Base-by-base conservation (phyloP, 2,329 filamentous ascomycete genomes). In the Herpotrichia juniperi region DNA sequence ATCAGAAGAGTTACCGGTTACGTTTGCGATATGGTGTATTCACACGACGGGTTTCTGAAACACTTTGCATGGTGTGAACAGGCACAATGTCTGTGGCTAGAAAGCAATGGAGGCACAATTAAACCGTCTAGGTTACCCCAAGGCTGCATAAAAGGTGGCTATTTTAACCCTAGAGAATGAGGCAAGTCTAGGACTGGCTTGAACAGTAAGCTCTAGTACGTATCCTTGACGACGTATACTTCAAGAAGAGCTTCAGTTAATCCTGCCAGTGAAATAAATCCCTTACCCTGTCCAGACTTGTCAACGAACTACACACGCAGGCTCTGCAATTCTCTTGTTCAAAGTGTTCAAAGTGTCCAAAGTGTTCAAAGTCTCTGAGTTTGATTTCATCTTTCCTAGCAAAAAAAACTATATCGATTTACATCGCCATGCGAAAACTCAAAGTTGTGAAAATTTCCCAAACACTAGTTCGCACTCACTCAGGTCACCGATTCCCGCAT, bases 391-490 rank as follows among this genome's bases (percentile, higher is more conserved):
- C 62, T 42, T 63, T 56, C 40, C 37, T 54, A 51, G 73, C 58
- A n/a, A 42, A 77, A 51, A 54, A 76, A 76, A 57, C 74, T 78
- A 48, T 75, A 64, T 48, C 67, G 64, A 55, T 77, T 76, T 28
- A 69, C 61, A 56, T 76, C 75, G 12, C 72, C 69, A 59, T 76
- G 71, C 25, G 72, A 22, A 39, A 74, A 32, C 28, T 68, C 63
- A 31, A 68, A 46, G 17, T 53, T 25, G 50, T 73, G 67, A n/a
- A 17, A 73, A 48, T 52, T 59, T 61, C 45, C 48, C 26, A 25
- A 74, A 32, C 53, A 62, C 57, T 31, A 49, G 34, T 55, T 67
- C 53, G 53, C 74, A 74, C n/a, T 22, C 17, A 25, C 25, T 28
- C 22, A 74, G 61, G 54, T 74, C 66, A 8, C 61, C 26, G 7